Conservation (phyloP, 139 green algal species). For the Tetratostichococcus sp. region DNA sequence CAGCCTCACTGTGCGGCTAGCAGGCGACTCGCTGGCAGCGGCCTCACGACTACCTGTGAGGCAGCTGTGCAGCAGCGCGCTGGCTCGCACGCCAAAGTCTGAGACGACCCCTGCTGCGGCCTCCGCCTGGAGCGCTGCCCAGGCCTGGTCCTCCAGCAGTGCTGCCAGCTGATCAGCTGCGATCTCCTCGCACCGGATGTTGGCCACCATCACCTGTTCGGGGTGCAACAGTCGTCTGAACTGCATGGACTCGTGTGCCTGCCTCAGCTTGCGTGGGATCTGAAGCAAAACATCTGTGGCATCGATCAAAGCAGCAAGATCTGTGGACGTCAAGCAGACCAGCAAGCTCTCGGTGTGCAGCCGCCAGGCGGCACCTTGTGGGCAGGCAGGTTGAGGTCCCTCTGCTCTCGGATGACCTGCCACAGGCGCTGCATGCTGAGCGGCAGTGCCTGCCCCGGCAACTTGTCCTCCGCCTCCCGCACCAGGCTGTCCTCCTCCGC, state of each 20-base stretch:
- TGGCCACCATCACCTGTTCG: constrained; percentile 92
- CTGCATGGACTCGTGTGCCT: too few species aligned
- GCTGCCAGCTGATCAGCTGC: constrained; percentile 55
- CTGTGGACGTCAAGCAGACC: too few species aligned
- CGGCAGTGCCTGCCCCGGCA: constrained; percentile 64
- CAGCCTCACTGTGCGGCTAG: too few species aligned
- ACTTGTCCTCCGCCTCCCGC: constrained; percentile 31
- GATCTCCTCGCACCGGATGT: constrained; percentile 91
- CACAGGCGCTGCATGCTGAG: constrained; percentile 84
- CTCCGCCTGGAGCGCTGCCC: constrained; percentile 41
- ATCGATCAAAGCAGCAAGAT: too few species aligned
- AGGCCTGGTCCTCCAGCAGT: constrained; percentile 57
- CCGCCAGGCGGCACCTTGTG: constrained; percentile 87
- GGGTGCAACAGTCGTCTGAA: too few species aligned
- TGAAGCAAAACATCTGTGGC: too few species aligned
- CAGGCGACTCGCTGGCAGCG: too few species aligned
- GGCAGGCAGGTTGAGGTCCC: constrained; percentile 96
- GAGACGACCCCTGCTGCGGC: constrained; percentile 36
- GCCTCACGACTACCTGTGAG: too few species aligned
- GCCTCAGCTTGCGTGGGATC: too few species aligned
- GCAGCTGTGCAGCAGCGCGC: constrained; percentile 62
- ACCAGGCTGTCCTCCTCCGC: constrained; percentile 53
- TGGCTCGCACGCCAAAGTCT: constrained; percentile 52
- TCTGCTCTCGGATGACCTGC: constrained; percentile 85
- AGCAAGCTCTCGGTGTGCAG: too few species aligned